Percentiles rank a stretch among this genome's conserved stretches.
phyloP scores from a whole-genome alignment of 1,284 basidiomycete species.

The Moniliophthora roreri region DNA sequence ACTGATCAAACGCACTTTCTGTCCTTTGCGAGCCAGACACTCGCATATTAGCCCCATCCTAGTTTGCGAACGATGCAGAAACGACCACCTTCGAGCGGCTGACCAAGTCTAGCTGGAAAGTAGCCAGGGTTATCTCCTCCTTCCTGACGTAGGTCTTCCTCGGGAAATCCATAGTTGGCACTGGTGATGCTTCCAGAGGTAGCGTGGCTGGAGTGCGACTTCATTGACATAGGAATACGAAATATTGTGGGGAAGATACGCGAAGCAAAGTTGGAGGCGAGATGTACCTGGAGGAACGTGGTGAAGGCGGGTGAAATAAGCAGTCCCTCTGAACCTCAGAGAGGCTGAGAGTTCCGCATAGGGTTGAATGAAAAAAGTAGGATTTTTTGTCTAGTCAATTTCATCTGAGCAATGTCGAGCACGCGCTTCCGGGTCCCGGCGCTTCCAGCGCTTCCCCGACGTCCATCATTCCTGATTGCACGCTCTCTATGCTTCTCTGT shows the following conservation, averaged over 20 bases:
- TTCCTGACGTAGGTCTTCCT: slow-evolving; percentile 8
- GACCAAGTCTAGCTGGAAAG: slow-evolving; percentile 3
- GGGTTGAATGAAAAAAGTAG: too few species aligned
- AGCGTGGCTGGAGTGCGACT: background rate
- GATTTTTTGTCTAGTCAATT: too few species aligned
- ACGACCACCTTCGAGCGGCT: slow-evolving; percentile 1
- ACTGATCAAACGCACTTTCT: background rate
- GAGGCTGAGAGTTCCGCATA: too few species aligned
- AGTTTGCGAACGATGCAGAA: slow-evolving; percentile 10
- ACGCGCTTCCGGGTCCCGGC: too few species aligned
- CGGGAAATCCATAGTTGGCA: slow-evolving; percentile 3
- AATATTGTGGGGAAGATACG: background rate
- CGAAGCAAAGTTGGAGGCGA: background rate
- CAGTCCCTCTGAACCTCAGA: too few species aligned
- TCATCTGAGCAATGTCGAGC: too few species aligned
- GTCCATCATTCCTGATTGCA: too few species aligned
- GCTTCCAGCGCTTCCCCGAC: too few species aligned
- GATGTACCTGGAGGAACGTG: too few species aligned
- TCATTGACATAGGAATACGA: background rate
- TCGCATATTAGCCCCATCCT: slow-evolving; percentile 13
- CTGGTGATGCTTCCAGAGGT: background rate
- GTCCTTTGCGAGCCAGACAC: slow-evolving; percentile 14
- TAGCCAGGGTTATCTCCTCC: slow-evolving; percentile 5
- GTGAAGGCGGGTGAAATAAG: too few species aligned
- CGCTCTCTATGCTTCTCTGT: too few species aligned